A percentile compares a stretch with the other conserved stretches of the same genome.
Conservation (phyloP, 768 basidiomycete species). For the Erythrobasidium yunnanense region DNA sequence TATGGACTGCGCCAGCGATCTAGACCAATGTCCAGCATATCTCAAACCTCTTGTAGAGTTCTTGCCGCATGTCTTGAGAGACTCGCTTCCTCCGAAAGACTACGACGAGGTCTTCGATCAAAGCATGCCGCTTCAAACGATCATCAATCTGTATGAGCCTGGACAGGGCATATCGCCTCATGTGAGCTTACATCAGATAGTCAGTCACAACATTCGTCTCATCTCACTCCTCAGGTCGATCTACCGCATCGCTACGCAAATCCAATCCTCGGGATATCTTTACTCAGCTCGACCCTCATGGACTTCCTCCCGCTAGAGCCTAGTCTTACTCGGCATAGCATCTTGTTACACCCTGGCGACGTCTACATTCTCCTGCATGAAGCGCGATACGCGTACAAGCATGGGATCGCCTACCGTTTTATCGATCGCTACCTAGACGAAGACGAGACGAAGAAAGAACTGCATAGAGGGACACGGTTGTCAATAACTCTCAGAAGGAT, state of each 20-base stretch:
- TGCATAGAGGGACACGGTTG: neutral
- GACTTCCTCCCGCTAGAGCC: constrained; percentile 49
- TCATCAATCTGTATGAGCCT: constrained; percentile 76
- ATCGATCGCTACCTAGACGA: constrained; percentile 51
- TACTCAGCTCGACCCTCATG: constrained; percentile 73
- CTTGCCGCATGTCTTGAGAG: neutral
- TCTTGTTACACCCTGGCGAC: constrained; percentile 48
- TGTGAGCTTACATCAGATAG: constrained; percentile 2
- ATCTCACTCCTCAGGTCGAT: constrained; percentile 49
- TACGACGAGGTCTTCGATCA: constrained; percentile 38
- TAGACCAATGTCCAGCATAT: constrained; percentile 2
- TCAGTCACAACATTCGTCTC: neutral
- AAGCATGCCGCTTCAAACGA: constrained; percentile 60
- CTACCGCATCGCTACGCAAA: constrained; percentile 71
- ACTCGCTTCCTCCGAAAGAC: neutral
- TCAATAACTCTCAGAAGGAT: constrained; percentile 26
- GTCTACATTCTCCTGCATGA: constrained; percentile 66
- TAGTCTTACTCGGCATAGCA: neutral
- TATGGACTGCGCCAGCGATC: neutral
- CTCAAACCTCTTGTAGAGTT: neutral
- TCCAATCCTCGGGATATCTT: constrained; percentile 76
- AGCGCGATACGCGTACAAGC: constrained; percentile 75
- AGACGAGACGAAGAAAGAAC: neutral
- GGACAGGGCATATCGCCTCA: constrained; percentile 84
- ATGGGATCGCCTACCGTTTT: constrained; percentile 62